Evolutionary conservation across 805 yeast species (phyloP).

Genomic region (Candida coquimbonensis): DNA sequence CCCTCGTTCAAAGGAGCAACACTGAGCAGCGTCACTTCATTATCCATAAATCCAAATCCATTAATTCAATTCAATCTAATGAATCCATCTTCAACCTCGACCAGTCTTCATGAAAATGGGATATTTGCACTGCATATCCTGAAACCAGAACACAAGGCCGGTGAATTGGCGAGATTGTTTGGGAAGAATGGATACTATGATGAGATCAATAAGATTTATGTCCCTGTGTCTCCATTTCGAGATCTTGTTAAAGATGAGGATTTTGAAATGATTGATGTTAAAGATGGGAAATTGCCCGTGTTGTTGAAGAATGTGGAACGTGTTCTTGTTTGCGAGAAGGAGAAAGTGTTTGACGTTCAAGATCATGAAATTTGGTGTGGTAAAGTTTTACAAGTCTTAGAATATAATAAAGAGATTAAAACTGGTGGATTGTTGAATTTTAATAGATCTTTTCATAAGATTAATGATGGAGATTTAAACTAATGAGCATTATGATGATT

Average conservation of each 20-base stretch:
- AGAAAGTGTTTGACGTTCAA: slow-evolving; percentile 50
- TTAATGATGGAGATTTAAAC: slow-evolving; percentile 21
- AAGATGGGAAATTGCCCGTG: slow-evolving; percentile 36
- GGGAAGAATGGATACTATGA: slow-evolving; percentile 43
- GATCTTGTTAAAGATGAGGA: slow-evolving; percentile 29
- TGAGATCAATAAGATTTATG: slow-evolving; percentile 19
- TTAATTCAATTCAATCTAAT: slow-evolving; percentile 81
- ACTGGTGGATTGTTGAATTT: slow-evolving; percentile 65
- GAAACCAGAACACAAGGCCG: slow-evolving; percentile 51
- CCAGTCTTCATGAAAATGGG: slow-evolving; percentile 47
- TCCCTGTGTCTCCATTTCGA: slow-evolving; percentile 41
- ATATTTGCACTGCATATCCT: slow-evolving; percentile 71
- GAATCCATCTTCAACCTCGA: slow-evolving; percentile 77
- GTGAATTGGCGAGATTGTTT: slow-evolving; percentile 57
- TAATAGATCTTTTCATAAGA: slow-evolving; percentile 51
- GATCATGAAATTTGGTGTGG: slow-evolving; percentile 93
- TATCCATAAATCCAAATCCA: slow-evolving; percentile 73
- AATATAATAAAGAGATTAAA: slow-evolving; percentile 24
- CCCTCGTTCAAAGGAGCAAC: slow-evolving; percentile 67
- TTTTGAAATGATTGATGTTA: slow-evolving; percentile 20
- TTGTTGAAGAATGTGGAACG: slow-evolving; percentile 47
- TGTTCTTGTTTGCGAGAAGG: slow-evolving; percentile 54
- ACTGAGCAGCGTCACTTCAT: slow-evolving; percentile 76
- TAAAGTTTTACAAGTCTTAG: slow-evolving; percentile 52
- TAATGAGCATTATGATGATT: not conserved